Percentiles rank a stretch among this genome's conserved stretches.
phyloP scores from a whole-genome alignment of 1,284 basidiomycete species.

The Ustilago bromivora region DNA sequence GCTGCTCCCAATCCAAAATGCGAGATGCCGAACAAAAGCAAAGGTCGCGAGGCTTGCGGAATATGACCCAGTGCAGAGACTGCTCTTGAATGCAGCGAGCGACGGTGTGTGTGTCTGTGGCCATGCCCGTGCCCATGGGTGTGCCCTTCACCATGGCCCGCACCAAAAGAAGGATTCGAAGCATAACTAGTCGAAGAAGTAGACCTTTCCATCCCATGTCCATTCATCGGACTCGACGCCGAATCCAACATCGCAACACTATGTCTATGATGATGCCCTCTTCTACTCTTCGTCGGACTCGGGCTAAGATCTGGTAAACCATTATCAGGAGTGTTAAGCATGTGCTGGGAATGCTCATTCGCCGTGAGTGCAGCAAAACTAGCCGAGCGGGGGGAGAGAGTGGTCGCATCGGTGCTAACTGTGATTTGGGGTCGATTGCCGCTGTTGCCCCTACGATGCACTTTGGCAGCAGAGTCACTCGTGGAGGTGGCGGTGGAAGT shows the following conservation, averaged over 20 bases:
- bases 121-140: constrained; percentile 11
- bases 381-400: constrained; percentile 47
- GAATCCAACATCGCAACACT: constrained; percentile 57
- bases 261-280: constrained; percentile 60
- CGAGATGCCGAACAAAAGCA: constrained; percentile 70
- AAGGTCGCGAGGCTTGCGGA: constrained; percentile 70
- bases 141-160: constrained; percentile 3
- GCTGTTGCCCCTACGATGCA: constrained; percentile 38
- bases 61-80: constrained; percentile 61
- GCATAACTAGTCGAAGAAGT: constrained; percentile 30
- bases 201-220: constrained; percentile 35
- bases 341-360: constrained; percentile 12
- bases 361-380: constrained; percentile 40
- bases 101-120: constrained; percentile 35
- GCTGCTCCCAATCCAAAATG: constrained; percentile 73
- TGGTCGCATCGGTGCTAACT: constrained; percentile 43
- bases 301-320: constrained; percentile 29
- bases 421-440: constrained; percentile 54
- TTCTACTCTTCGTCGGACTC: constrained; percentile 52
- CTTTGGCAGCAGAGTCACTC: constrained; percentile 7
- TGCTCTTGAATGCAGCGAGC: constrained; percentile 35
- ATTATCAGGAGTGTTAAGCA: constrained; percentile 22
- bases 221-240: constrained; percentile 33
- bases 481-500: constrained; percentile 6
- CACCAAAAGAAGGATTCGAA: constrained; percentile 29